Evolutionary conservation across 2,329 filamentous ascomycete species (phyloP).

Genomic region (Phaeophleospora eucalypticola): DNA sequence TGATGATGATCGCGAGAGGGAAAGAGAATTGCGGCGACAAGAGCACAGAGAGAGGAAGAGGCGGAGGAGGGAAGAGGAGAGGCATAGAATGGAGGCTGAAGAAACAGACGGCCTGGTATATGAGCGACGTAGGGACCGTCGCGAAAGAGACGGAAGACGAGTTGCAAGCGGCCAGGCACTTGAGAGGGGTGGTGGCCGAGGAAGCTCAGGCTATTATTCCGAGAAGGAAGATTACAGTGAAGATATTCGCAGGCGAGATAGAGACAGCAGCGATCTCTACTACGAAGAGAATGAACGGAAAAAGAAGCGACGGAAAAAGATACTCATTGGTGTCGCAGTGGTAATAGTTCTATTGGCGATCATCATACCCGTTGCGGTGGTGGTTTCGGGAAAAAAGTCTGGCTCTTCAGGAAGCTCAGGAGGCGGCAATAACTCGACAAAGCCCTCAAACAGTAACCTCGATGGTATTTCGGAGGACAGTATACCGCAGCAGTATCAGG

Average conservation of each 20-base stretch:
- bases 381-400: constrained; percentile 42
- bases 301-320: constrained; percentile 54
- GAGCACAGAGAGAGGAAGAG: constrained; percentile 37
- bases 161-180: constrained; percentile 46
- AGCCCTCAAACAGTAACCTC: constrained; percentile 44
- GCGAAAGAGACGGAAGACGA: constrained; percentile 32
- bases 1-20: constrained; percentile 29
- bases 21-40: constrained; percentile 28
- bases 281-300: constrained; percentile 40
- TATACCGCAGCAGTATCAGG: constrained; percentile 58
- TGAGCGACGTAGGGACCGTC: constrained; percentile 22
- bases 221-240: constrained; percentile 39
- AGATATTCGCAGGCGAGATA: constrained; percentile 41
- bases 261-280: constrained; percentile 34
- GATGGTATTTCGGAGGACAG: constrained; percentile 40
- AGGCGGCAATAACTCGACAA: constrained; percentile 21
- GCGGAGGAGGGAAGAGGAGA: constrained; percentile 41
- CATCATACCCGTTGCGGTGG: constrained; percentile 45
- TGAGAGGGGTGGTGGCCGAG: constrained; percentile 31
- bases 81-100: constrained; percentile 29
- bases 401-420: constrained; percentile 8
- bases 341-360: constrained; percentile 42
- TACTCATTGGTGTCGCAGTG: constrained; percentile 37
- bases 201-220: constrained; percentile 35
- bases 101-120: constrained; percentile 26